Evolutionary conservation across 495 filamentous ascomycete genomes (phyloP), one percentile per base, ranked within the genome.

Genomic region (Talaromyces nanjingensis): DNA sequence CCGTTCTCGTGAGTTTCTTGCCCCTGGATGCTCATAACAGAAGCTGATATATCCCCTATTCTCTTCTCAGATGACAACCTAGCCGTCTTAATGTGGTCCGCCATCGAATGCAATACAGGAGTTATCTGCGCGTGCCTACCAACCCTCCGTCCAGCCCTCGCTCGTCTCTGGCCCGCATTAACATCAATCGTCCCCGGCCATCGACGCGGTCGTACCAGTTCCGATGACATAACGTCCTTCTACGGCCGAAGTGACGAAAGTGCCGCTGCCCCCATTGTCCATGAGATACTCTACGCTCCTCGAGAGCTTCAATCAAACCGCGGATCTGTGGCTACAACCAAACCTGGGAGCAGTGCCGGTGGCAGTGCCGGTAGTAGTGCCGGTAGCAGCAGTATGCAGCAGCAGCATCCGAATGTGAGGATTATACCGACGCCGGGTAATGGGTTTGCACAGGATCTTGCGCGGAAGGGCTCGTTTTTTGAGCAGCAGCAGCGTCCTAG

Each of bases 101-200:
- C 89, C n/a, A 82, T 97, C 62, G 93, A 96, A 77, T 91, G 94
- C 73, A 92, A 96, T 70, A 80, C 79, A 0, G 86, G 91, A n/a
- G 94, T 96, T 67, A 88, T 92, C 65, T 93, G 90, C 68, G 92
- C 89, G 60, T 96, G 91, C 68, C 85, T 96, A 16, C 93, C 93
- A 9, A 93, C 89, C 1, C 76, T 96, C 31, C 96, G 94, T 66
- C 92, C 93, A 5, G 79, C 96, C 14, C 79, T 91, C 63, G 5
- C 27, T 11, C 59, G 37, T 12, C 0, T 60, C 8, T 60, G 58
- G 58, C 37, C 59, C 4, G 20, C 59, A n/a, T 14, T 49, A 25
- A 7, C 39, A 7, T 22, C 34, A 14, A 22, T 27, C 12, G 29
- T n/a, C 22, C 3, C 37, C 34, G 22, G 37, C 59, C 59, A 27